Conservation (phyloP, 495 filamentous ascomycete genomes). For the Aspergillus bertholletiae region DNA sequence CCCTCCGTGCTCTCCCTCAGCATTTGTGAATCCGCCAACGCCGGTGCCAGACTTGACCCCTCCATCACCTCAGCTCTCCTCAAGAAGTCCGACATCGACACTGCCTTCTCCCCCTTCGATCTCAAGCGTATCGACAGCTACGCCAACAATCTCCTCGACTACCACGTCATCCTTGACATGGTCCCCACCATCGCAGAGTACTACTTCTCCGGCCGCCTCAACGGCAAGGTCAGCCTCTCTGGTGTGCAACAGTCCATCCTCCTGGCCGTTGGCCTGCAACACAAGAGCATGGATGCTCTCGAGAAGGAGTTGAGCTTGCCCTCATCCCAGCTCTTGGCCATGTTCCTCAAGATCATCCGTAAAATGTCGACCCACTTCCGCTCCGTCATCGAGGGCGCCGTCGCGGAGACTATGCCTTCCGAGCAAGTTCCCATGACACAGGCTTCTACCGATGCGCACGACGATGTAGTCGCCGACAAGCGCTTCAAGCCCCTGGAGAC, state of each 20-base stretch:
- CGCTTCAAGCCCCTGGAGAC: constrained; percentile 66
- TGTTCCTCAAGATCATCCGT: constrained; percentile 93
- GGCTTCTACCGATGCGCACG: constrained; percentile 56
- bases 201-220: constrained; percentile 78
- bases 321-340: constrained; percentile 79
- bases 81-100: constrained; percentile 69
- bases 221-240: constrained; percentile 60
- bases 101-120: constrained; percentile 81
- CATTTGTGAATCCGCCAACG: constrained; percentile 79
- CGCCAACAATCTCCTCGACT: constrained; percentile 93
- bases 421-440: constrained; percentile 49
- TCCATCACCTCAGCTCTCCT: constrained; percentile 50
- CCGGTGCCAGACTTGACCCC: constrained; percentile 60
- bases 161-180: constrained; percentile 95
- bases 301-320: constrained; percentile 76
- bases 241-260: constrained; percentile 82
- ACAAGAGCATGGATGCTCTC: constrained; percentile 76
- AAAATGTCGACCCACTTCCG: constrained; percentile 79
- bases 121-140: constrained; percentile 92
- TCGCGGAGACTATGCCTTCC: constrained; percentile 64
- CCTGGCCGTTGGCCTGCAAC: constrained; percentile 82
- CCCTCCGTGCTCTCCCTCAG: constrained; percentile 75
- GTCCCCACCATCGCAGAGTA: constrained; percentile 74
- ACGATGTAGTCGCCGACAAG: constrained; percentile 52
- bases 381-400: constrained; percentile 66